Conservation (phyloP, 371 early-diverging fungal genomes). For the Mucor velutinosus region DNA sequence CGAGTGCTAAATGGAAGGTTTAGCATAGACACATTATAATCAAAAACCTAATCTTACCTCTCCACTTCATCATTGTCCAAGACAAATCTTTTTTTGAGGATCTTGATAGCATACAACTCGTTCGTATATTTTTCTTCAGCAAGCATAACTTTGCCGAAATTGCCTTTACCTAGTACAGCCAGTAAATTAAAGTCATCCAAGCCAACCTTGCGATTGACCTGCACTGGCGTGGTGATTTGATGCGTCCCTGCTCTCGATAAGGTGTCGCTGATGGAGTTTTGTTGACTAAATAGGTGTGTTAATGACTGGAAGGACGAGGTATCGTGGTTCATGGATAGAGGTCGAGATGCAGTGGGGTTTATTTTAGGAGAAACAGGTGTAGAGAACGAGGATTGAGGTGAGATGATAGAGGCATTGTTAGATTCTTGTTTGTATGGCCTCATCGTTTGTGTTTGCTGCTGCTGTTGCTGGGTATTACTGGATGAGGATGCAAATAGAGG, state of each 20-base stretch:
- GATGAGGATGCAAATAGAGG: conserved; percentile 19
- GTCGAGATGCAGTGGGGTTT: conserved; percentile 3
- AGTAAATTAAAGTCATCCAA: conserved; percentile 85
- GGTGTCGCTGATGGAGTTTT: conserved; percentile 8
- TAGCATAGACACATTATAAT: background rate
- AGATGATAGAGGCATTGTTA: background rate
- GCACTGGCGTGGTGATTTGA: conserved; percentile 30
- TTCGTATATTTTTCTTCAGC: conserved; percentile 84
- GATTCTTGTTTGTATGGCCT: background rate
- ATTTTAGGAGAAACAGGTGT: conserved; percentile 21
- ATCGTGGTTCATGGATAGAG: conserved; percentile 18
- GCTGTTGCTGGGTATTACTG: conserved; percentile 14
- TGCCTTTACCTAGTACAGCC: conserved; percentile 94
- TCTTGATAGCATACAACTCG: conserved; percentile 94
- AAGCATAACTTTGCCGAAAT: conserved; percentile 93
- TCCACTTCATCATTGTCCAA: conserved; percentile 93
- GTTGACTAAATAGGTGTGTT: conserved; percentile 15
- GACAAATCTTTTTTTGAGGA: conserved; percentile 96
- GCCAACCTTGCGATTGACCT: conserved; percentile 47
- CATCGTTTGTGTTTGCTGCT: background rate
- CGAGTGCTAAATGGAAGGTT: conserved; percentile 59
- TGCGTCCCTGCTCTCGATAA: background rate
- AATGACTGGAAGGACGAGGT: conserved; percentile 18
- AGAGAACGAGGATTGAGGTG: conserved; percentile 19
- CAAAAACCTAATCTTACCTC: conserved; percentile 40